phyloP scores from a whole-genome alignment of 2,329 filamentous ascomycete genomes.

The Stenocarpella maydis region DNA sequence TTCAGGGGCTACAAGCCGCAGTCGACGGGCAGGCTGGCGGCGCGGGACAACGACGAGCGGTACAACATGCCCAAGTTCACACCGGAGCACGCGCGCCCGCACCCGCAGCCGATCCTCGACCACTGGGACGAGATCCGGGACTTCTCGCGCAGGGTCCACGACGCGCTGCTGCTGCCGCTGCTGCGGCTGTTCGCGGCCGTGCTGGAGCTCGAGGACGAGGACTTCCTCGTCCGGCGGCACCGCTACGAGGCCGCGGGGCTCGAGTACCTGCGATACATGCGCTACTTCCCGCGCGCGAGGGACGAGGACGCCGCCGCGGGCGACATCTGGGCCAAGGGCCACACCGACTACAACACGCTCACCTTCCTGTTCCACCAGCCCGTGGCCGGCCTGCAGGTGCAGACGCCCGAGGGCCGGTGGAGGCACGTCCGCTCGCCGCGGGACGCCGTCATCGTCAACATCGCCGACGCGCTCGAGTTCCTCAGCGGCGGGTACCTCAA shows the following conservation, averaged over 20 bases:
- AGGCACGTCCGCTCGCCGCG: constrained; percentile 39
- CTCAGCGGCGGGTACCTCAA: constrained; percentile 46
- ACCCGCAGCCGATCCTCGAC: constrained; percentile 39
- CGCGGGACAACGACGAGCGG: constrained; percentile 39
- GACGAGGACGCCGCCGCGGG: constrained; percentile 36
- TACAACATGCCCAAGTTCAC: constrained; percentile 42
- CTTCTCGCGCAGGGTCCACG: constrained; percentile 37
- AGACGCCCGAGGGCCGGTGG: constrained; percentile 49
- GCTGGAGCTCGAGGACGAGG: constrained; percentile 41
- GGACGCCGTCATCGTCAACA: constrained; percentile 56
- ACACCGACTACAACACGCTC: constrained; percentile 46
- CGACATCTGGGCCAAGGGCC: constrained; percentile 40
- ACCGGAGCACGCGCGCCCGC: constrained; percentile 37
- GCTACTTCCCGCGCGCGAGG: constrained; percentile 40
- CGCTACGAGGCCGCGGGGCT: constrained; percentile 41
- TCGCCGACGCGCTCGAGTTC: constrained; percentile 54
- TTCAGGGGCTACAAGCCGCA: constrained; percentile 42
- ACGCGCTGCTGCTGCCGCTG: constrained; percentile 37
- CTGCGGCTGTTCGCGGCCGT: constrained; percentile 38
- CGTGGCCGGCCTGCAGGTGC: constrained; percentile 60
- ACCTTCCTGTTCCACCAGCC: constrained; percentile 64
- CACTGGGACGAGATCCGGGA: constrained; percentile 41
- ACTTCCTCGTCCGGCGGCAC: constrained; percentile 40
- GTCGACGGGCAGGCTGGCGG: constrained; percentile 37
- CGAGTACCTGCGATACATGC: constrained; percentile 43